Evolutionary conservation across 2,329 filamentous ascomycete species (phyloP), one percentile per base, ranked within the genome.

Genomic region (Aspergillus sp.): DNA sequence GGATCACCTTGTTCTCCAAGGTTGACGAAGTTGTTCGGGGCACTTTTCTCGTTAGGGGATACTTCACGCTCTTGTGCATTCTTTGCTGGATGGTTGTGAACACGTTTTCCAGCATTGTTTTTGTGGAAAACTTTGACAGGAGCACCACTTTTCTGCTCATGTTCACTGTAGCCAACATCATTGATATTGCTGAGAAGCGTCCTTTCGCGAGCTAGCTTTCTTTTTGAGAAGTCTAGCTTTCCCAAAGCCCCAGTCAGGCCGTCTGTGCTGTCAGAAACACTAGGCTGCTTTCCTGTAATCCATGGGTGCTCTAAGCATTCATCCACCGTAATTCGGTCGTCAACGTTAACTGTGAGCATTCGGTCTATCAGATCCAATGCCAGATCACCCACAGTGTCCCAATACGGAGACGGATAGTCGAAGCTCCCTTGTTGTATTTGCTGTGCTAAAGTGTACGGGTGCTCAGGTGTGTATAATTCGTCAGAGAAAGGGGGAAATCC

Each of bases 401-500:
- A 99, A 77, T 98, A 98, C 0, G 95, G 95, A 1, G 92, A 96
- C 0, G 95, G 94, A 71, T 97, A 99, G 75, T 97, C 91, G 72
- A 96, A 99, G 19, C 88, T 85, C 15, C 91, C 95, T 75, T 86
- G 85, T 75, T 90, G 93, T 78, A 96, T 98, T 78, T 98, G 93
- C 68, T 96, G 89, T 1, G 90, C 90, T 48, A 98, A 82, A 0
- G 85, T 91, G 73, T 91, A 97, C 2, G 95, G 95, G 66, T 93
- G 95, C 48, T 96, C 88, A 38, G 78, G 78, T 1, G 87, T 88
- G 77, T 88, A 91, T 0, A 98, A 86, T 77, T 99, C 95, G 70
- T 99, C 95, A 0, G 92, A 96, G 78, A 99, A 99, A 0, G 95
- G 95, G 4, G 94, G 95, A 71, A 98, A 98, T 38, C 95, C 95